phyloP scores from a whole-genome alignment of 2,329 filamentous ascomycete genomes.

The Cordyceps javanica region DNA sequence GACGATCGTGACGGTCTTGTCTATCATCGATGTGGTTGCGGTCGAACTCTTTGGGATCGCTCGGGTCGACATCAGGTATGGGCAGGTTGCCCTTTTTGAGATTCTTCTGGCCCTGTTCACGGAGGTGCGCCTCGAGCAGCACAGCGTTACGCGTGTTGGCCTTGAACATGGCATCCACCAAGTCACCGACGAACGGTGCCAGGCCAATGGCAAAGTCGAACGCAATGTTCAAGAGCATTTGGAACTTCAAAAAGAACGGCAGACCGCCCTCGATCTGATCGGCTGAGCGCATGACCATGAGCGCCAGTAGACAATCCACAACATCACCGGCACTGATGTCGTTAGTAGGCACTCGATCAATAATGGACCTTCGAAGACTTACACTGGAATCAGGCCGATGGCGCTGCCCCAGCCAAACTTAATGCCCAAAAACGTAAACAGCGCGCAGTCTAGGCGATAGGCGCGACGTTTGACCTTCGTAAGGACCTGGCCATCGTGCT shows the following conservation, averaged over 20 bases:
- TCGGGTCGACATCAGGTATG: constrained; percentile 44
- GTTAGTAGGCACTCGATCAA: constrained; percentile 16
- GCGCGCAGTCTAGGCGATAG: constrained; percentile 76
- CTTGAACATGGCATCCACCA: constrained; percentile 66
- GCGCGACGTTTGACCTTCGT: constrained; percentile 81
- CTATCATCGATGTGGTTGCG: constrained; percentile 17
- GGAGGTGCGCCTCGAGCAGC: constrained; percentile 60
- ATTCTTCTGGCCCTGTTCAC: constrained; percentile 58
- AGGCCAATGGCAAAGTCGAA: constrained; percentile 70
- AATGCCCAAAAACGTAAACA: constrained; percentile 76
- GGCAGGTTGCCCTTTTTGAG: constrained; percentile 41
- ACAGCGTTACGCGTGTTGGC: constrained; percentile 73
- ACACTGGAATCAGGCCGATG: constrained; percentile 77
- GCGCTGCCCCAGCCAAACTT: constrained; percentile 86
- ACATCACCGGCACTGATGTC: constrained; percentile 62
- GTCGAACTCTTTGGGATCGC: constrained; percentile 47
- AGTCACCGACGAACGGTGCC: constrained; percentile 69
- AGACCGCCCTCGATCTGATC: constrained; percentile 71
- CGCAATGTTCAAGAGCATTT: constrained; percentile 76
- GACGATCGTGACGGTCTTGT: not conserved
- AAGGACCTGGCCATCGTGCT: constrained; percentile 74
- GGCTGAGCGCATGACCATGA: constrained; percentile 70
- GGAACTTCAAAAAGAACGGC: constrained; percentile 49
- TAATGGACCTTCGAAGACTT: constrained; percentile 34
- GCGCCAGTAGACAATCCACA: constrained; percentile 65